Base-by-base conservation (phyloP, 805 yeast genomes). In the Yamadazyma sp. region DNA sequence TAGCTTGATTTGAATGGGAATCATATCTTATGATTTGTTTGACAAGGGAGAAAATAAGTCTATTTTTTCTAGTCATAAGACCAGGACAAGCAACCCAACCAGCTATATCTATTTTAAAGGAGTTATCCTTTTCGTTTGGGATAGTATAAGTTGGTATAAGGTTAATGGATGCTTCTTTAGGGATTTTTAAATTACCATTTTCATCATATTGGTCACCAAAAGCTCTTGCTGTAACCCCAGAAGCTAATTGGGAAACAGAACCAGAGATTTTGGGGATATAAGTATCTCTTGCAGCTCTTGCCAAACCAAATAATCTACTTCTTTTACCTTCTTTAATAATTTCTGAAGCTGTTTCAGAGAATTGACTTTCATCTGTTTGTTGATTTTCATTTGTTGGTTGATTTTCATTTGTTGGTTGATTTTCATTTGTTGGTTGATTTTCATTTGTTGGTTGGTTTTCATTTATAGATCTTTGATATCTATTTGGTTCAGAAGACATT, bases 71-170 rank as follows among this genome's bases (percentile, higher is more conserved):
- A 20, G 75, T 73, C 68, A 78, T 73, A 7, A 73, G 64, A 1
- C 94, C 94, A 0, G 88, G 86, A 27, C 84, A 69, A 8, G 76
- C 69, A 18, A 83, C 61, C 73, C 84, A 76, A 5, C 96, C 96
- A 28, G 85, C 70, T 3, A 89, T 76, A 23, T 78, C 77, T 25
- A 73, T 73, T 43, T 65, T 76, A 33, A 64, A 67, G 4, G 19
- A 20, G 6, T 48, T 55, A 22, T 47, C 39, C 7, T 35, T 40
- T 6, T 13, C 19, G 4, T 15, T 10, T n/a, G 42, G 34, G 8
- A 65, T 46, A 2, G 72, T 58, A 43, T 65, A 65, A 1, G 65
- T 53, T 2, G 72, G 71, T 29, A 55, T 60, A 5, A 82, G 57
- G 2, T 76, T 56, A n/a, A 86, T 69, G 12, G 72, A 60, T 20